A percentile compares a stretch with the other conserved stretches of the same genome.
Conservation (phyloP, 1,139 yeast genomes). For the Debaryomyces subglobosus region DNA sequence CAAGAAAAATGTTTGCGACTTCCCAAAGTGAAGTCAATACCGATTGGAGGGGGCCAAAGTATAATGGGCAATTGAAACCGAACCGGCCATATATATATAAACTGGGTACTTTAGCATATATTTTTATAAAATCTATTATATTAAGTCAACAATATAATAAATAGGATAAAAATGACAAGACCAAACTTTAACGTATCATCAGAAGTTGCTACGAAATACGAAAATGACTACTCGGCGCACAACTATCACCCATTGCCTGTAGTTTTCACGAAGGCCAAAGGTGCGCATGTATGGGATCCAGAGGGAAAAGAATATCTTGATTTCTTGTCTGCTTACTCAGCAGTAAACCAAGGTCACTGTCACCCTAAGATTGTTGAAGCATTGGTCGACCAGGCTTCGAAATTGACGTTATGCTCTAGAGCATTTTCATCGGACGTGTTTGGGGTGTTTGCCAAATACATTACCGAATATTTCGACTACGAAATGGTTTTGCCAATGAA, state of each 20-base stretch:
- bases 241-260: slow-evolving; percentile 97
- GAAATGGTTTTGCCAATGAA: slow-evolving; percentile 97
- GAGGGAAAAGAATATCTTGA: slow-evolving; percentile 90
- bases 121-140: neutral
- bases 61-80: slow-evolving; percentile 6
- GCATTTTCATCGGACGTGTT: slow-evolving; percentile 92
- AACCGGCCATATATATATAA: slow-evolving; percentile 1
- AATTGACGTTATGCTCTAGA: slow-evolving; percentile 83
- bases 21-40: neutral
- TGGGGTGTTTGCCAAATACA: slow-evolving; percentile 83
- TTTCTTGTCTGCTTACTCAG: slow-evolving; percentile 90
- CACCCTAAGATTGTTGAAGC: slow-evolving; percentile 92
- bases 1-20: neutral
- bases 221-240: slow-evolving; percentile 86
- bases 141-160: neutral
- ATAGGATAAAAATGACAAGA: slow-evolving; percentile 9
- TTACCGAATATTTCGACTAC: slow-evolving; percentile 86
- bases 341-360: slow-evolving; percentile 98
- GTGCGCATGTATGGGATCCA: slow-evolving; percentile 98
- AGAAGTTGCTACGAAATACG: slow-evolving; percentile 66
- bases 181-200: slow-evolving; percentile 57
- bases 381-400: slow-evolving; percentile 82
- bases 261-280: slow-evolving; percentile 81
- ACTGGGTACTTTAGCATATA: neutral
- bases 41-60: slow-evolving; percentile 1